Conservation (phyloP, 805 yeast species). For the Myxozyma vanderwaltii region DNA sequence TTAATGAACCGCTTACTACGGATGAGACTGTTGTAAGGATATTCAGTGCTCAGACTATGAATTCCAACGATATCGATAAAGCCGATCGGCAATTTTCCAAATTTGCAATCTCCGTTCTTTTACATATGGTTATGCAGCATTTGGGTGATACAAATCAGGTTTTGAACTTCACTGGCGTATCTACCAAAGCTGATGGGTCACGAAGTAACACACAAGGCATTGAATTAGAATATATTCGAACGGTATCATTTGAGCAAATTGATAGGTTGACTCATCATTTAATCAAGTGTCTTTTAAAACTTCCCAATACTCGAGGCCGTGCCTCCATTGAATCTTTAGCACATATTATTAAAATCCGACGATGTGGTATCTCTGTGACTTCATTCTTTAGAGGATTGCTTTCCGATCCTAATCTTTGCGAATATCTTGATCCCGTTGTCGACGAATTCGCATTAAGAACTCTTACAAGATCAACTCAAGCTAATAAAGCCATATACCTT, state of each 20-base stretch:
- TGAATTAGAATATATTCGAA: slow-evolving; percentile 6
- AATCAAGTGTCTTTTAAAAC: slow-evolving; percentile 8
- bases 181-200: background rate
- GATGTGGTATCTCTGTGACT: slow-evolving; percentile 5
- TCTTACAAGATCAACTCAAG: slow-evolving; percentile 1
- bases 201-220: background rate
- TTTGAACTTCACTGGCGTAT: background rate
- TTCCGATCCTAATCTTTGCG: slow-evolving; percentile 1
- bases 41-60: background rate
- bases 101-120: slow-evolving; percentile 7
- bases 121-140: slow-evolving; percentile 12
- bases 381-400: slow-evolving; percentile 1
- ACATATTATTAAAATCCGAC: slow-evolving; percentile 11
- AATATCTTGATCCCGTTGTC: slow-evolving; percentile 2
- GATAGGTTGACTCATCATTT: slow-evolving; percentile 7
- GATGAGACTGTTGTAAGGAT: slow-evolving; percentile 4
- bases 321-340: slow-evolving; percentile 12
- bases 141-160: background rate
- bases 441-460: background rate
- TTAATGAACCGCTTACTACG: background rate
- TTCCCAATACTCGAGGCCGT: slow-evolving; percentile 13
- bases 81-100: slow-evolving; percentile 14
- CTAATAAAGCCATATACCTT: slow-evolving; percentile 7
- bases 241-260: slow-evolving; percentile 13
- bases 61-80: slow-evolving; percentile 5